Evolutionary conservation across 78 protist genomes (phyloP), one percentile per base, ranked within the genome.

Genomic region (Dictyostelium firmibasis): DNA sequence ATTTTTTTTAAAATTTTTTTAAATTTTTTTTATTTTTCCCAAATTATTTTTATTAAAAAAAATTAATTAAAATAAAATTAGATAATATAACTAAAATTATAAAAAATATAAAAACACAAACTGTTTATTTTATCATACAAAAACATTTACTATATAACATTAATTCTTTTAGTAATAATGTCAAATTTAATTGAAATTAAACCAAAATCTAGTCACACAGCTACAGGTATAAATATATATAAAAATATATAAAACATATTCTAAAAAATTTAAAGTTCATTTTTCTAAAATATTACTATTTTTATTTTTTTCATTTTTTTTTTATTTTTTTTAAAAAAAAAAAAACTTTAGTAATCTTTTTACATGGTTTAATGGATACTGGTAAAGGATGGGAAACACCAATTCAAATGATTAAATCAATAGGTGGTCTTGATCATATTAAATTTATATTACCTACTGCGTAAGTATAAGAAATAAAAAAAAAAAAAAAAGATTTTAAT

Each of bases 371-470:
- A 7, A 47, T 79, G 41, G 70, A 79, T 14, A 47, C 4, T 4
- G 41, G 72, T 8, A 13, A 18, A 18, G 70, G 18, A 25, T 44
- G 64, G 64, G 38, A 25, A 29, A 3, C 8, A n/a, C 25, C 2
- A 35, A 27, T 79, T 4, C 5, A 79, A 79, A 47, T 7, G n/a
- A 79, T 79, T 10, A 27, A 6, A 79, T n/a, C 60, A 79, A 13
- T 20, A 8, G 82, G 82, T 38, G 82, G 82, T 44, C 4, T 47
- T 27, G 43, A 41, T 47, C 85, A 79, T 79, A 36, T 79, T 20
- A 79, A 79, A 79, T 9, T 79, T 47, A n/a, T 79, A 14, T 29
- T 79, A 29, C 85, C 85, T 20, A 41, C 33, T 33, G 85, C 85
- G 85, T 79, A 78, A 25, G 84, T 20, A 44, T 38, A 29, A n/a